These are phyloP conservation scores for Aspergillus egyptiacus DNA, from an alignment of 495 filamentous ascomycete species.

Conservation along the genomic window DNA sequence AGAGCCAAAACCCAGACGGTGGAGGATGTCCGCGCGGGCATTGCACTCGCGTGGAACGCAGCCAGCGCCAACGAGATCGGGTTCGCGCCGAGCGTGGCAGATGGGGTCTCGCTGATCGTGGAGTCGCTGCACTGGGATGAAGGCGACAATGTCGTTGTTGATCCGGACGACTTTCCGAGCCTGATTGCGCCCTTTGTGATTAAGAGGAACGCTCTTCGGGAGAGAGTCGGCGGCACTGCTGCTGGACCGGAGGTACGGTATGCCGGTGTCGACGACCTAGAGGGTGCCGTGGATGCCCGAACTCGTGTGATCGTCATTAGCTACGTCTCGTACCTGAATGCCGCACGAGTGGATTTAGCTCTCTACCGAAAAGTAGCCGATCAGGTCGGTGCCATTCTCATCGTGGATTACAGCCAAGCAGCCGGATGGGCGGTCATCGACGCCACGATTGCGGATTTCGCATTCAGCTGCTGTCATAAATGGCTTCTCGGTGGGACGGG, in stretches of 20 bases:
- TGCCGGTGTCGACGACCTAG: no score
- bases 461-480: not conserved
- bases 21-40: no score
- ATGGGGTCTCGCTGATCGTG: no score
- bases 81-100: no score
- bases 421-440: slow-evolving; percentile 6
- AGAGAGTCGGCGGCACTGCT: no score
- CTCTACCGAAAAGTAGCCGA: slow-evolving; percentile 2
- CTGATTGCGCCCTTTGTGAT: slow-evolving; percentile 2
- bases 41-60: no score
- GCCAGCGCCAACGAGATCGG: no score
- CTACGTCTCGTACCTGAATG: slow-evolving; percentile 6
- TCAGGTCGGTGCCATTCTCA: slow-evolving; percentile 1
- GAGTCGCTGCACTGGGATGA: slow-evolving; percentile 1
- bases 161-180: slow-evolving; percentile 6
- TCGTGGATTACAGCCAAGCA: slow-evolving; percentile 9
- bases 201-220: no score
- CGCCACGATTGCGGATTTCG: slow-evolving; percentile 6
- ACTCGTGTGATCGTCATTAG: slow-evolving; percentile 2
- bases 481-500: not conserved
- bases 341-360: not conserved
- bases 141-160: slow-evolving; percentile 3
- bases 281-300: not conserved
- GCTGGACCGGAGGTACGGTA: no score
- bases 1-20: no score